phyloP scores from a whole-genome alignment of 192 early-diverging fungal genomes.

The Obelidium mucronatum region DNA sequence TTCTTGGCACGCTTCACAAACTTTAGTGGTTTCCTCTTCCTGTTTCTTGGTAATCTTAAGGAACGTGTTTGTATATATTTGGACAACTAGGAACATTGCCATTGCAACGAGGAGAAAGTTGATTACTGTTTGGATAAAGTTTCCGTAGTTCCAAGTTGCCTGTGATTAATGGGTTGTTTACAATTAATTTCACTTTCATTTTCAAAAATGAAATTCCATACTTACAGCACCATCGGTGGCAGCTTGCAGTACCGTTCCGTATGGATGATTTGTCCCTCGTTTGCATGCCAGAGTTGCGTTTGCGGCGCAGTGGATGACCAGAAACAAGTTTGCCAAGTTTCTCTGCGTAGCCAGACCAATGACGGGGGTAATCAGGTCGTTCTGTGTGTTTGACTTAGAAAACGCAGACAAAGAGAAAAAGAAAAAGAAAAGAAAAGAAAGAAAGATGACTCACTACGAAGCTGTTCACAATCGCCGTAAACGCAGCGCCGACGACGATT shows the following conservation, averaged over 20 bases:
- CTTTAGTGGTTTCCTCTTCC: neutral
- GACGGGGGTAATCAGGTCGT: conserved; percentile 66
- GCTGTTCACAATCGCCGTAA: conserved; percentile 57
- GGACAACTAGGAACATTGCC: conserved; percentile 28
- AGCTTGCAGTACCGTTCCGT: neutral
- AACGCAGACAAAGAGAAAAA: too few relatives aligned
- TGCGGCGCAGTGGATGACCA: conserved; percentile 21
- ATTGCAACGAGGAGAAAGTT: conserved; percentile 64
- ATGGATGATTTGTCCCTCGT: neutral
- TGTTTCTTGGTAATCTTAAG: conserved; percentile 15
- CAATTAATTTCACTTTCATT: too few relatives aligned
- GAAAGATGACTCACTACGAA: neutral
- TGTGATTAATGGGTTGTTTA: neutral
- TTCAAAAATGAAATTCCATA: neutral
- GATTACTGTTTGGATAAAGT: conserved; percentile 67
- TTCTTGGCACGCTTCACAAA: neutral
- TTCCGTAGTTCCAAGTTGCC: conserved; percentile 56
- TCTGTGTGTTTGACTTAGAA: neutral
- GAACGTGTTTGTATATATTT: conserved; percentile 23
- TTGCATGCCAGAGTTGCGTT: neutral
- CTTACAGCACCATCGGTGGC: neutral
- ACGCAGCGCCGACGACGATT: conserved; percentile 73
- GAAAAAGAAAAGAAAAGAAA: neutral
- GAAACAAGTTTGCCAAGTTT: conserved; percentile 35
- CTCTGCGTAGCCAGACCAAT: conserved; percentile 59